Percentiles rank a stretch among this genome's conserved stretches.
Conservation (phyloP, 2,329 filamentous ascomycete species). For the Allantophomopsis lycopodina region DNA sequence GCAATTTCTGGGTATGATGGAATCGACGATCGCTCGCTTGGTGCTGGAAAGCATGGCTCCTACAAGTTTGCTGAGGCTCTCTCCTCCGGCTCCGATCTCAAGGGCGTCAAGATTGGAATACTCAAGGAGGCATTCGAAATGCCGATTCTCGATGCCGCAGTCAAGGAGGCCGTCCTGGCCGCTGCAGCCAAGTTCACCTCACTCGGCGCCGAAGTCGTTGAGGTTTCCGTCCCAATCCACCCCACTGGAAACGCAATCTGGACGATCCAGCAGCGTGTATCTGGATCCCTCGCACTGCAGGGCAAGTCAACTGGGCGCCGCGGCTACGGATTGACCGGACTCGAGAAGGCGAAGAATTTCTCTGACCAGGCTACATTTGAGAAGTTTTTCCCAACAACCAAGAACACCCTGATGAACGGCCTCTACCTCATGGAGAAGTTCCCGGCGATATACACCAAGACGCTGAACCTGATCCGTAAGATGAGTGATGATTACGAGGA, state of each 20-base stretch:
- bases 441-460: constrained; percentile 29
- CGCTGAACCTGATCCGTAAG: constrained; percentile 27
- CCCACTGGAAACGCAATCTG: constrained; percentile 30
- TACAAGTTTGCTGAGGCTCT: constrained; percentile 9
- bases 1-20: constrained; percentile 30
- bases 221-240: constrained; percentile 33
- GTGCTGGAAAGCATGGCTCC: constrained; percentile 14
- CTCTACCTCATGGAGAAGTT: constrained; percentile 27
- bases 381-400: constrained; percentile 15
- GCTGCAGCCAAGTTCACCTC: constrained; percentile 24
- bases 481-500: constrained; percentile 28
- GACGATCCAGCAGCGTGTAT: constrained; percentile 28
- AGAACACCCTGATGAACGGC: constrained; percentile 37
- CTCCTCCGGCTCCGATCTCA: background rate
- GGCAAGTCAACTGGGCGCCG: background rate
- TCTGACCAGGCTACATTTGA: constrained; percentile 5
- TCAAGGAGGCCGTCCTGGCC: constrained; percentile 23
- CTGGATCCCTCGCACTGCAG: background rate
- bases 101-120: constrained; percentile 22
- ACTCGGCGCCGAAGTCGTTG: constrained; percentile 31
- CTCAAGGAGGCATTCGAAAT: constrained; percentile 27
- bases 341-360: constrained; percentile 1
- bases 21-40: constrained; percentile 27
- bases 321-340: constrained; percentile 1
- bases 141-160: constrained; percentile 22